Evolutionary conservation across 2,329 filamentous ascomycete species (phyloP).

Genomic region (Fusarium chaquense): DNA sequence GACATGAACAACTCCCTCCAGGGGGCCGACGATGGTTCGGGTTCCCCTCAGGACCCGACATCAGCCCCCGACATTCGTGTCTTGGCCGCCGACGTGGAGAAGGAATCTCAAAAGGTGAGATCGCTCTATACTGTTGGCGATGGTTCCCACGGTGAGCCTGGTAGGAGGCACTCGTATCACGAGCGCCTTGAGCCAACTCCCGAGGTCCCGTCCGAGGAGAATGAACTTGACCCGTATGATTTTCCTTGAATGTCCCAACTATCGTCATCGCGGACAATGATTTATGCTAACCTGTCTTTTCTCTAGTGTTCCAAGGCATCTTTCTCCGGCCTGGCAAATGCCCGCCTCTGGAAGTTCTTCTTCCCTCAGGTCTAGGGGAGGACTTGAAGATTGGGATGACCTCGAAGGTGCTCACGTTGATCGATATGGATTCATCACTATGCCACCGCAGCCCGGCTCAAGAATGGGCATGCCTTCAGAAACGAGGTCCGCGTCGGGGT

Average conservation of each 20-base stretch:
- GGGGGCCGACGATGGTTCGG: slow-evolving; percentile 24
- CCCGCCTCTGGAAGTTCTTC: slow-evolving; percentile 60
- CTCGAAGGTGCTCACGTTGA: slow-evolving; percentile 71
- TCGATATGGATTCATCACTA: slow-evolving; percentile 75
- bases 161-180: slow-evolving; percentile 60
- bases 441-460: slow-evolving; percentile 58
- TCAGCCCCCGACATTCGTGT: slow-evolving; percentile 63
- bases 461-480: slow-evolving; percentile 58
- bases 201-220: slow-evolving; percentile 65
- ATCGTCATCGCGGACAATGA: slow-evolving; percentile 41
- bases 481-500: slow-evolving; percentile 57
- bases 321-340: slow-evolving; percentile 52
- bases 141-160: slow-evolving; percentile 65
- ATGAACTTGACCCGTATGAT: slow-evolving; percentile 68
- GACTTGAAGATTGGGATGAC: slow-evolving; percentile 76
- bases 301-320: slow-evolving; percentile 48
- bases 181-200: slow-evolving; percentile 63
- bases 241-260: slow-evolving; percentile 58
- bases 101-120: slow-evolving; percentile 75
- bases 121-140: slow-evolving; percentile 72
- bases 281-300: slow-evolving; percentile 47
- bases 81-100: slow-evolving; percentile 67
- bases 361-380: slow-evolving; percentile 62
- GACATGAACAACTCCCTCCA: slow-evolving; percentile 39
- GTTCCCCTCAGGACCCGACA: slow-evolving; percentile 33